Evolutionary conservation across 2,329 filamentous ascomycete genomes (phyloP).

Genomic region (Massarina eburnea): DNA sequence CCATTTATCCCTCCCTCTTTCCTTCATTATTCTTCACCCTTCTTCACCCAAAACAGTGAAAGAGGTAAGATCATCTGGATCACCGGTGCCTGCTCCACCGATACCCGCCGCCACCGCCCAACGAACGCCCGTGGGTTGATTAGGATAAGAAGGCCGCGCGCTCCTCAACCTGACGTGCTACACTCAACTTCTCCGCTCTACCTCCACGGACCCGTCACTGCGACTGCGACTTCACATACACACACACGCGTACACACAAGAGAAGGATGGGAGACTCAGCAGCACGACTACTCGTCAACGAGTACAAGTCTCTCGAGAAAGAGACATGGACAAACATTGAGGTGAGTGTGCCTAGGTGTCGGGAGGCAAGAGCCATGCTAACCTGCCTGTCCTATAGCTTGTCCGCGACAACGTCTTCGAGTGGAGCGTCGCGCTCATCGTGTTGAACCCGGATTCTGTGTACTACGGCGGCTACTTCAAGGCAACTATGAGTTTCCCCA

Average conservation of each 20-base stretch:
- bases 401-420: slow-evolving; percentile 81
- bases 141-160: no score
- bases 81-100: no score
- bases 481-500: slow-evolving; percentile 83
- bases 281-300: slow-evolving; percentile 84
- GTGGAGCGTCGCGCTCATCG: slow-evolving; percentile 87
- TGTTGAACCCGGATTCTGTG: slow-evolving; percentile 86
- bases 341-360: no score
- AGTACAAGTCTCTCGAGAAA: slow-evolving; percentile 78
- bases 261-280: slow-evolving; percentile 49
- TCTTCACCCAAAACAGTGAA: no score
- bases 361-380: neutral
- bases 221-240: neutral
- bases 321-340: slow-evolving; percentile 95
- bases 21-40: no score
- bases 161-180: neutral
- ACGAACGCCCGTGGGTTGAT: no score
- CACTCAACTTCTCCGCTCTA: neutral
- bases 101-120: no score
- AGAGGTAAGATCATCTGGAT: no score
- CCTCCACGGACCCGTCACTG: neutral
- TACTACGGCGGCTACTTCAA: slow-evolving; percentile 95
- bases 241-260: neutral
- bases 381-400: slow-evolving; percentile 51
- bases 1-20: no score